Conservation (phyloP, 2,329 filamentous ascomycete species). For the Polytolypa hystricis region DNA sequence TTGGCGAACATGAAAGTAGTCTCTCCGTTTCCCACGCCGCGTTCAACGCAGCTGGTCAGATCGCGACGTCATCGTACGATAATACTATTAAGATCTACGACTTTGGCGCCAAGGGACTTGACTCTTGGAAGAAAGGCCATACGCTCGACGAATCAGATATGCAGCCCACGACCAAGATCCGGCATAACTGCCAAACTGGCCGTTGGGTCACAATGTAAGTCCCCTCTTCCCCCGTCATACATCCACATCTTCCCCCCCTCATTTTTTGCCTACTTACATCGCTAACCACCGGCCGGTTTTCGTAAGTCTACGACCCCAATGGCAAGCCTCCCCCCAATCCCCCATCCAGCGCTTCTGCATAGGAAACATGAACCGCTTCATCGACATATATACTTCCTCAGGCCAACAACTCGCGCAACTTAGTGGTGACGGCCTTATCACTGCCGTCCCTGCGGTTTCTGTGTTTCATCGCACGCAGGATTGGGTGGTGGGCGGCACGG, state of each 20-base stretch:
- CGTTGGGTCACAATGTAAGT: conserved; percentile 76
- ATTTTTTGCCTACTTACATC: background rate
- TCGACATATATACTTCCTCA: conserved; percentile 73
- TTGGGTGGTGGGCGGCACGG: conserved; percentile 88
- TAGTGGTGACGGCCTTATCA: conserved; percentile 70
- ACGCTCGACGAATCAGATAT: conserved; percentile 52
- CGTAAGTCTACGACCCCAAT: conserved; percentile 62
- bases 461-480: conserved; percentile 79
- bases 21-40: conserved; percentile 87
- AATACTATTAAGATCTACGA: conserved; percentile 91
- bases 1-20: conserved; percentile 72
- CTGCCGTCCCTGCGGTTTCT: conserved; percentile 84
- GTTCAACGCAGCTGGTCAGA: conserved; percentile 72
- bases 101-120: conserved; percentile 48
- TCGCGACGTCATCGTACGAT: conserved; percentile 90
- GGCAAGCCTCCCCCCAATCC: conserved; percentile 70
- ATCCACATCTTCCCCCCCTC: background rate
- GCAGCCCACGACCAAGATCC: conserved; percentile 56
- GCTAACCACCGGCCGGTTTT: background rate
- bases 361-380: conserved; percentile 95
- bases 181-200: conserved; percentile 92
- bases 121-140: conserved; percentile 48
- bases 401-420: conserved; percentile 85
- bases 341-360: conserved; percentile 81
- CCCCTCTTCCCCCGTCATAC: conserved; percentile 17